Evolutionary conservation across 2,329 filamentous ascomycete species (phyloP), one percentile per base, ranked within the genome.

Genomic region (Paracamarosporium sp.): DNA sequence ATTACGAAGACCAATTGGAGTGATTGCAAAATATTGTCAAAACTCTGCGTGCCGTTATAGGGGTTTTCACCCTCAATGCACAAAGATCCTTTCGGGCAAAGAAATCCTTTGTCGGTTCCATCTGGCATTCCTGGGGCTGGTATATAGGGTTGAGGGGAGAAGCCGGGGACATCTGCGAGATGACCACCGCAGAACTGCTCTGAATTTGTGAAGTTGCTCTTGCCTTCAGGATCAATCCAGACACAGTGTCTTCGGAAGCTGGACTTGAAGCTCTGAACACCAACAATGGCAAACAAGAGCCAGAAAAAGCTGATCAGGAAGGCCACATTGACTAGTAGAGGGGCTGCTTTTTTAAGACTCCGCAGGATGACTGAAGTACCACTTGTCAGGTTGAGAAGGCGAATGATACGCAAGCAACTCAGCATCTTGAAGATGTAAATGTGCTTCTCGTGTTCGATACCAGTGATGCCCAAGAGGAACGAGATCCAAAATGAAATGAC

Each of bases 291-390:
- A 79, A 99, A 99, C 11, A 98, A 80, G 40, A 99, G 85, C 95
- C 95, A 99, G 78, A 99, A 99, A 79, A 99, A 99, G 13, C 91
- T 86, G 64, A 99, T 93, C 22, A 99, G 82, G 72, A 99, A 97
- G 1, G 92, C 93, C 30, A 99, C 93, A 61, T 97, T 92, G 25
- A 97, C 87, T 24, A 99, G 86, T 33, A 97, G 82, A 1, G 96
- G 95, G 0, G 94, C 92, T 1, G 95, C 93, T 73, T 97, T 96
- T 74, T 99, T 99, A 59, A 99, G 78, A 84, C 94, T 98, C 74
- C 92, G 87, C 43, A 99, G 81, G 69, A 99, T 99, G 56, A 98
- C 90, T 52, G 93, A 90, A 55, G 96, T 99, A 66, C 95, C 95
- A 66, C 93, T 93, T 1, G 95, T 99, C 50, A 99, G 85, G 50